Percentiles rank a stretch among this genome's conserved stretches.
phyloP scores from a whole-genome alignment of 139 green algal genomes.

The Pedinophyceae sp. region DNA sequence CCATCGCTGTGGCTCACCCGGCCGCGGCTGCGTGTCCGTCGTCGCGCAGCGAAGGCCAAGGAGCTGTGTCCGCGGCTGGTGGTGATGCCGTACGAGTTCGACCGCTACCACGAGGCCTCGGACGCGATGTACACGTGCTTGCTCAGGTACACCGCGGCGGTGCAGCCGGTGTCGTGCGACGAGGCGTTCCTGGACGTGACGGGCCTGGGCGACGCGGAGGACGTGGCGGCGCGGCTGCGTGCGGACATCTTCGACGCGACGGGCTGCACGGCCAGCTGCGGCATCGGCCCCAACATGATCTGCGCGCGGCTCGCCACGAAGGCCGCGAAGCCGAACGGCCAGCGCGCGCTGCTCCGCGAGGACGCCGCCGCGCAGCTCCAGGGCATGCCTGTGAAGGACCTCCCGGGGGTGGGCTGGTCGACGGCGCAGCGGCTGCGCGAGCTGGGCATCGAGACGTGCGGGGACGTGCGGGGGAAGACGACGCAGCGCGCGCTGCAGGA shows the following conservation, averaged over 20 bases:
- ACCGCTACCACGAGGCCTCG: slow-evolving; percentile 66
- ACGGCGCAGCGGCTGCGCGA: slow-evolving; percentile 34
- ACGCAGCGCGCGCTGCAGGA: slow-evolving; percentile 18
- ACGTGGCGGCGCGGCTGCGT: slow-evolving; percentile 33
- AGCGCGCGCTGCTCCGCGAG: slow-evolving; percentile 23
- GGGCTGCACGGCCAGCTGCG: slow-evolving; percentile 42
- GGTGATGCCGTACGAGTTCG: slow-evolving; percentile 90
- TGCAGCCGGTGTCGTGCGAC: slow-evolving; percentile 82
- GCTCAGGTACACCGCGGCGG: slow-evolving; percentile 10
- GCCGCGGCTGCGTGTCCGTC: too few species aligned
- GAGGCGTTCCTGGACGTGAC: slow-evolving; percentile 90
- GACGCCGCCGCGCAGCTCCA: slow-evolving; percentile 26
- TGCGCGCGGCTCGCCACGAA: slow-evolving; percentile 64
- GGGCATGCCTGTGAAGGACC: slow-evolving; percentile 33
- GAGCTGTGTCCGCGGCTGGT: slow-evolving; percentile 71
- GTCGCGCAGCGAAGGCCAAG: too few species aligned
- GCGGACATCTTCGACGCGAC: slow-evolving; percentile 12
- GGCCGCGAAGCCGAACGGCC: slow-evolving; percentile 68
- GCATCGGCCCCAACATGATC: slow-evolving; percentile 61
- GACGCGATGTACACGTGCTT: slow-evolving; percentile 26
- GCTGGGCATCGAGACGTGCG: slow-evolving; percentile 37
- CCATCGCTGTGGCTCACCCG: too few species aligned
- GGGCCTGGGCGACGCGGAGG: slow-evolving; percentile 40
- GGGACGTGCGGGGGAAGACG: slow-evolving; percentile 16
- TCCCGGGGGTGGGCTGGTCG: slow-evolving; percentile 77